Conservation (phyloP, 345 rosid genomes). For the Ceriops tagal region DNA sequence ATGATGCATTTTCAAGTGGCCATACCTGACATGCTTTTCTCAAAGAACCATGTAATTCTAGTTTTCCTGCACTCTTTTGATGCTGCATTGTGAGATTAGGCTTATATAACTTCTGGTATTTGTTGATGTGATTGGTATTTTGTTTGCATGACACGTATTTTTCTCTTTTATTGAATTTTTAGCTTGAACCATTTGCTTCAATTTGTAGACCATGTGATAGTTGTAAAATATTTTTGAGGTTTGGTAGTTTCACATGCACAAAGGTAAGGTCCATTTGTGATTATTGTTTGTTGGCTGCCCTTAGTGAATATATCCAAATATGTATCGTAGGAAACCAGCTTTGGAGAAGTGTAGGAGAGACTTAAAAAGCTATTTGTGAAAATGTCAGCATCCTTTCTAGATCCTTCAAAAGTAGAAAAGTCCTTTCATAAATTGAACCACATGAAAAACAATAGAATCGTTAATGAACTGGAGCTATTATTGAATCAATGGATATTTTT, state of each 20-base stretch:
- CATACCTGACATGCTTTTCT: too few relatives aligned
- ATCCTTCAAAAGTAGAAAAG: conserved; percentile 68
- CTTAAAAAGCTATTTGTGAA: conserved; percentile 44
- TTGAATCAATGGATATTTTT: conserved; percentile 43
- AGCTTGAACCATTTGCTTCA: background rate
- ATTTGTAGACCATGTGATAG: background rate
- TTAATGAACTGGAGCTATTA: conserved; percentile 47
- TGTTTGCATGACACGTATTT: background rate
- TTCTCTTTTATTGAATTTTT: background rate
- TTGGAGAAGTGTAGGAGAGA: conserved; percentile 48
- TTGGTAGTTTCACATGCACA: too few relatives aligned
- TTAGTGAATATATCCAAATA: conserved; percentile 2
- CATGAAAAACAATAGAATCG: conserved; percentile 56
- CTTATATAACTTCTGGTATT: background rate
- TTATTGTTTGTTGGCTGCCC: too few relatives aligned
- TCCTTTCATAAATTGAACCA: conserved; percentile 59
- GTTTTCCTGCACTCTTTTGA: background rate
- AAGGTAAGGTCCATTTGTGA: too few relatives aligned
- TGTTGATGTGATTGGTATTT: background rate
- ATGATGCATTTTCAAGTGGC: too few relatives aligned
- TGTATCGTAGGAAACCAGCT: conserved; percentile 46
- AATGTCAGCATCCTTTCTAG: conserved; percentile 76
- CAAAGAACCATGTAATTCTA: background rate
- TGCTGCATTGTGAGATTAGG: background rate
- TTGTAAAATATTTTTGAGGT: background rate